These are phyloP conservation scores for Camellia granthamiana DNA, from an alignment of 148 eudicot genomes.

Conservation along the genomic window DNA sequence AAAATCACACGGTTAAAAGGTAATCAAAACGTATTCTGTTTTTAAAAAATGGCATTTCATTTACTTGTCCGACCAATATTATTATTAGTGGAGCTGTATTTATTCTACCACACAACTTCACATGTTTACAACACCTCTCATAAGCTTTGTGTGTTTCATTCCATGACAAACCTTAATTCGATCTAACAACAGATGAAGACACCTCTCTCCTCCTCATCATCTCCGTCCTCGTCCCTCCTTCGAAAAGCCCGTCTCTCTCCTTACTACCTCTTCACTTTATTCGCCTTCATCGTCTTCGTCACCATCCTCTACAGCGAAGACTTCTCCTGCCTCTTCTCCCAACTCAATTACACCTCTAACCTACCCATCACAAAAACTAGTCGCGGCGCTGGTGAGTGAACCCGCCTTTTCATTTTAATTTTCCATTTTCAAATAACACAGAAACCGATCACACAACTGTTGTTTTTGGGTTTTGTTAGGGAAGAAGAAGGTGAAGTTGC, in stretches of 20 bases:
- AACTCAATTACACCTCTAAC: constrained; percentile 16
- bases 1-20: too few species aligned
- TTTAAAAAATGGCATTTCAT: not conserved
- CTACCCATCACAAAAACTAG: constrained; percentile 15
- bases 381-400: constrained; percentile 11
- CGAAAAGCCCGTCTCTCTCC: constrained; percentile 57
- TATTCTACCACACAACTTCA: constrained; percentile 13
- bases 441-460: too few species aligned
- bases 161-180: not conserved
- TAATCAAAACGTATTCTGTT: too few species aligned
- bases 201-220: constrained; percentile 31
- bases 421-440: too few species aligned
- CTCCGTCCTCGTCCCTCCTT: constrained; percentile 29
- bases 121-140: not conserved
- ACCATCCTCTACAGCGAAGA: constrained; percentile 58
- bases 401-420: not conserved
- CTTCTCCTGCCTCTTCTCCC: constrained; percentile 53
- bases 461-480: constrained; percentile 8
- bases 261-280: constrained; percentile 43
- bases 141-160: not conserved
- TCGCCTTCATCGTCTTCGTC: constrained; percentile 63
- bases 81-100: constrained; percentile 16
- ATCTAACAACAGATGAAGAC: constrained; percentile 40
- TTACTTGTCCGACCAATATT: constrained; percentile 10
- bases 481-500: constrained; percentile 39